Conservation (phyloP, 257 asterid species). For the Paulownia fortunei region DNA sequence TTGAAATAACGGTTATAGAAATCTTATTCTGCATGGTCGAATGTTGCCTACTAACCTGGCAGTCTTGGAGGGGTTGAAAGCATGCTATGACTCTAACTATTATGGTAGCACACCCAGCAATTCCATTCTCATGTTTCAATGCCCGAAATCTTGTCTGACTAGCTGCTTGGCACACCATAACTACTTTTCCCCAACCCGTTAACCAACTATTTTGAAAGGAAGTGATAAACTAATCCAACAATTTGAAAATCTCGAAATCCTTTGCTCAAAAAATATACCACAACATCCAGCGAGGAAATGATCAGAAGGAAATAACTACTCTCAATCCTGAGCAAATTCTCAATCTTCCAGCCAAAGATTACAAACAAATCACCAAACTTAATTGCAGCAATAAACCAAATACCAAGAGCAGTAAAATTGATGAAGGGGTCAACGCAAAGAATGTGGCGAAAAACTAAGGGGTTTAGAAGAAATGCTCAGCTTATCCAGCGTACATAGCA, state of each 20-base stretch:
- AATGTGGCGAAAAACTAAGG: not conserved
- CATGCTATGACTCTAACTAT: conserved; percentile 96
- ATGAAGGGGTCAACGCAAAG: not conserved
- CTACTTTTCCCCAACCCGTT: conserved; percentile 71
- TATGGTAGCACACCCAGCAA: conserved; percentile 85
- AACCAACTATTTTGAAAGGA: conserved; percentile 24
- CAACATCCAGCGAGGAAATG: conserved; percentile 27
- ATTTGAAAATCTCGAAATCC: conserved; percentile 15
- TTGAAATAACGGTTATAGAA: not conserved
- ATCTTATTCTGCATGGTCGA: not conserved
- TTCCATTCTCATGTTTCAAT: conserved; percentile 91
- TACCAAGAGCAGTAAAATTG: not conserved
- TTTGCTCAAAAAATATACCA: conserved; percentile 27
- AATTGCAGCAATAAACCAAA: not conserved
- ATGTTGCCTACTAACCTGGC: conserved; percentile 67
- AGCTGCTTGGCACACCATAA: conserved; percentile 99
- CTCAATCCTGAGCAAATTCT: conserved; percentile 6
- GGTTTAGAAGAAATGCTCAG: conserved; percentile 44
- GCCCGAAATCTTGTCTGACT: conserved; percentile 96
- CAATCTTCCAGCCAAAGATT: conserved; percentile 28
- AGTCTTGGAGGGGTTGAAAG: conserved; percentile 98
- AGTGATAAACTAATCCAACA: conserved; percentile 5
- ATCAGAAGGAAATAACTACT: conserved; percentile 20
- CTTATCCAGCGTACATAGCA: conserved; percentile 79
- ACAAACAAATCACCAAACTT: conserved; percentile 1